These are phyloP conservation scores for Echinosophora koreensis DNA, from an alignment of 306 rosid species.

Conservation along the genomic window DNA sequence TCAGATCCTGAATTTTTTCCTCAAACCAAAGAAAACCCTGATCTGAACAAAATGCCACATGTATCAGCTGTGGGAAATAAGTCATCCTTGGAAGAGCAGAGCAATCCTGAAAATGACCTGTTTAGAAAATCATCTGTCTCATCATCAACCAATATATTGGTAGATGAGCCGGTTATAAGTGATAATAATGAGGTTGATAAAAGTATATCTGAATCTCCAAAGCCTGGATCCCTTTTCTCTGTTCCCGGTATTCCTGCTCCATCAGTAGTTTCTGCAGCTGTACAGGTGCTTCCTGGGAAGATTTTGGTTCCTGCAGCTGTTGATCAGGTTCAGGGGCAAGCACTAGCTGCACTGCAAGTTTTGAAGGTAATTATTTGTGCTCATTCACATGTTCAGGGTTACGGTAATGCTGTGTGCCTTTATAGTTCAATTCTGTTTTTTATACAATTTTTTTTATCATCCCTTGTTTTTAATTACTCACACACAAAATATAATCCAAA, in stretches of 20 bases:
- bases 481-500: not conserved
- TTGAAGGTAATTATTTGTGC: constrained; percentile 68
- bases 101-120: constrained; percentile 47
- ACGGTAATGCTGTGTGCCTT: constrained; percentile 20
- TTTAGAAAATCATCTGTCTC: constrained; percentile 48
- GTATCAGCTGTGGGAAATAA: constrained; percentile 56
- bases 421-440: not conserved
- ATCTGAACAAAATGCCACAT: constrained; percentile 50
- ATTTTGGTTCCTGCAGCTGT: constrained; percentile 91
- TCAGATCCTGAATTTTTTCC: constrained; percentile 54
- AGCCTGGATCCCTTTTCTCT: constrained; percentile 72
- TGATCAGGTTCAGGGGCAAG: constrained; percentile 98
- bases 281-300: constrained; percentile 83
- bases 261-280: constrained; percentile 80
- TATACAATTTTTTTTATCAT: not conserved
- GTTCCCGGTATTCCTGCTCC: constrained; percentile 98
- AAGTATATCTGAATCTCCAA: constrained; percentile 63
- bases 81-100: constrained; percentile 57
- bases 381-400: constrained; percentile 22
- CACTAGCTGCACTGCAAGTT: constrained; percentile 90
- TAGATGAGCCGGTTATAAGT: constrained; percentile 52
- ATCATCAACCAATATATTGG: constrained; percentile 48
- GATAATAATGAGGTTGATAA: constrained; percentile 49
- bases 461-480: constrained; percentile 24
- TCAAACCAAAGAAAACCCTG: constrained; percentile 53